Evolutionary conservation across 305 asterid species (phyloP), one percentile per base, ranked within the genome.

Genomic region (Lippia alba): DNA sequence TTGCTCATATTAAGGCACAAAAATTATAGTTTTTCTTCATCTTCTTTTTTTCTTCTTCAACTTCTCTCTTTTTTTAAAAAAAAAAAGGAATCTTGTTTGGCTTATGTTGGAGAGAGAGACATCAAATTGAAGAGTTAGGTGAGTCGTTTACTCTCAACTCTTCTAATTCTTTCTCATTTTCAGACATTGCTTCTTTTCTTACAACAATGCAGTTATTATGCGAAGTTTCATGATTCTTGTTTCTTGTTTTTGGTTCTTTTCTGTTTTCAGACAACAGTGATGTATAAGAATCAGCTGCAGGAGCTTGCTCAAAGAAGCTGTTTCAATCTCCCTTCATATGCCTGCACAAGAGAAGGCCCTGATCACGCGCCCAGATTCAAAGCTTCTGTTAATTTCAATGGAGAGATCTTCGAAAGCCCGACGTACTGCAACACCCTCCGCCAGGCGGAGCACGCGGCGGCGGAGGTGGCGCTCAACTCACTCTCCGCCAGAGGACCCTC

Each of bases 371-470:
- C 89, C 1, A 74, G 89, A 16, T 81, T 84, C 81, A 81, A 66
- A 51, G 89, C 83, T 36, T 79, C 83, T 4, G 86, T 84, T 11
- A 84, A 84, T 6, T 84, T 84, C 75, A 84, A 84, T 33, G 89
- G 86, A 12, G 89, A 84, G 66, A 40, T 77, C 63, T 84, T 81
- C 51, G 89, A 79, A 20, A 63, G 81, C 62, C 84, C 83, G 1
- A 36, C 33, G 1, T 76, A 70, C 68, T 82, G 83, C 72, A 67
- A 77, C 71, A 85, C 91, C 18, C 60, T 88, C 45, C 63, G 89
- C 10, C 91, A 83, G 68, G 94, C 94, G 12, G 91, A 88, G 81
- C 91, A 88, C 72, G 79, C 91, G 7, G 91, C 91, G 9, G 89
- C 94, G 15, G 91, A 84, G 79, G 84, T 64, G 33, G 94, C 94